Evolutionary conservation across 164 flowering plant species (phyloP).

Genomic region (Nymphaea colorata): DNA sequence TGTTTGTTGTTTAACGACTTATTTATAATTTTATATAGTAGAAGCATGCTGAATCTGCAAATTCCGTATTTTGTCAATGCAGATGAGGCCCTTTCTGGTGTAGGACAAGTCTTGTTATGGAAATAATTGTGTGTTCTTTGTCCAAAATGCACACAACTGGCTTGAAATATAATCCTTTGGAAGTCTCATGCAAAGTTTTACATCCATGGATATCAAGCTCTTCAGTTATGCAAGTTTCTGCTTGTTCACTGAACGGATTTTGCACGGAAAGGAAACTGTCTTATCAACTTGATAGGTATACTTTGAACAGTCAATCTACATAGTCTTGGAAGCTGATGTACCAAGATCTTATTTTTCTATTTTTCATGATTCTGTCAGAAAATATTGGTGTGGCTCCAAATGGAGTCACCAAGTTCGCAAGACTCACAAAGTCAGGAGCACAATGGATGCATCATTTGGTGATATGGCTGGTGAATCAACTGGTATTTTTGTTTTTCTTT

Average conservation of each 20-base stretch:
- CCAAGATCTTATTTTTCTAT: neutral
- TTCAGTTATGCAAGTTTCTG: slow-evolving; percentile 11
- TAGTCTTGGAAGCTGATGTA: neutral
- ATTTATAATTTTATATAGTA: no score
- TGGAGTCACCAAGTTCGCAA: slow-evolving; percentile 7
- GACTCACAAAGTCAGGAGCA: slow-evolving; percentile 26
- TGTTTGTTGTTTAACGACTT: no score
- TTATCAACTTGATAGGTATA: slow-evolving; percentile 27
- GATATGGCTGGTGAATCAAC: slow-evolving; percentile 37
- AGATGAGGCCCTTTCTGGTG: neutral
- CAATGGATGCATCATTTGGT: slow-evolving; percentile 75
- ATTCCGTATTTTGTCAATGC: neutral
- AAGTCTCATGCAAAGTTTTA: slow-evolving; percentile 14
- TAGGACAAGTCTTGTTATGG: neutral
- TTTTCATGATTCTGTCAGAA: slow-evolving; percentile 14
- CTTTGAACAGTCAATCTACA: neutral
- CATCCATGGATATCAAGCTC: slow-evolving; percentile 15
- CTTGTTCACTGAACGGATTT: slow-evolving; percentile 8
- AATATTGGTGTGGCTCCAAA: slow-evolving; percentile 10
- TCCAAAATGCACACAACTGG: slow-evolving; percentile 43
- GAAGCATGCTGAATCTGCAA: no score
- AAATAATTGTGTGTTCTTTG: neutral
- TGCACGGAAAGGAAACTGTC: slow-evolving; percentile 9
- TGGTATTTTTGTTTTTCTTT: slow-evolving; percentile 20
- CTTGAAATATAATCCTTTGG: slow-evolving; percentile 32